Evolutionary conservation across 192 early-diverging fungal species (phyloP).

Genomic region (Podochytrium sp.): DNA sequence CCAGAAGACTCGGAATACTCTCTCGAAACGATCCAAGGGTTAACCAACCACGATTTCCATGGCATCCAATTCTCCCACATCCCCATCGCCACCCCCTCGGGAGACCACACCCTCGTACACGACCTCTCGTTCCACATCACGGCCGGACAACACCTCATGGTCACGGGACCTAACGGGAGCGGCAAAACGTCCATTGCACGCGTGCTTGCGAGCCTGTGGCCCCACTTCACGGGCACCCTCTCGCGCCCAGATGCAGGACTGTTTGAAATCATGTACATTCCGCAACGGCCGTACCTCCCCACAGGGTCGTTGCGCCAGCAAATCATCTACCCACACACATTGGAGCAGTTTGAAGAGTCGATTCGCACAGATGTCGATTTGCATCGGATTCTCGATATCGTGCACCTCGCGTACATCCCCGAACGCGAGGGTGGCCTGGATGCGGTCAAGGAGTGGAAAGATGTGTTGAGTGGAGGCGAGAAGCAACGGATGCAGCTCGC

Average conservation of each 20-base stretch:
- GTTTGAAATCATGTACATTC: constrained; percentile 96
- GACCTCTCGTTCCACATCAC: constrained; percentile 32
- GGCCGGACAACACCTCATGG: constrained; percentile 44
- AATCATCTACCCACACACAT: constrained; percentile 93
- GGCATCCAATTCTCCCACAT: constrained; percentile 86
- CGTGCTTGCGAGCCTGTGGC: constrained; percentile 84
- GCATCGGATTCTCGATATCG: constrained; percentile 76
- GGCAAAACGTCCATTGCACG: constrained; percentile 29
- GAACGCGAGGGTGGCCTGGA: constrained; percentile 63
- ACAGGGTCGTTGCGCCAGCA: constrained; percentile 93
- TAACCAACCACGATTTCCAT: constrained; percentile 7
- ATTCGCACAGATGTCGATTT: constrained; percentile 81
- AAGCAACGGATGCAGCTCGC: constrained; percentile 76
- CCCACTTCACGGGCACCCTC: constrained; percentile 76
- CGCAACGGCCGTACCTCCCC: constrained; percentile 95
- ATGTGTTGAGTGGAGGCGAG: constrained; percentile 94
- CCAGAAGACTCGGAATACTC: constrained; percentile 29
- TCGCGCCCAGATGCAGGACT: constrained; percentile 37
- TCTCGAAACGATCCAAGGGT: constrained; percentile 35
- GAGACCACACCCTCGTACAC: constrained; percentile 76
- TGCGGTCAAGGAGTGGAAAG: constrained; percentile 64
- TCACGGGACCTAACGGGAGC: constrained; percentile 38
- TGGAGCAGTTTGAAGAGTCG: constrained; percentile 51
- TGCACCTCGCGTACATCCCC: constrained; percentile 79
- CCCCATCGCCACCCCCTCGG: constrained; percentile 93